phyloP scores from a whole-genome alignment of 495 filamentous ascomycete genomes.

The Neurospora sp. region DNA sequence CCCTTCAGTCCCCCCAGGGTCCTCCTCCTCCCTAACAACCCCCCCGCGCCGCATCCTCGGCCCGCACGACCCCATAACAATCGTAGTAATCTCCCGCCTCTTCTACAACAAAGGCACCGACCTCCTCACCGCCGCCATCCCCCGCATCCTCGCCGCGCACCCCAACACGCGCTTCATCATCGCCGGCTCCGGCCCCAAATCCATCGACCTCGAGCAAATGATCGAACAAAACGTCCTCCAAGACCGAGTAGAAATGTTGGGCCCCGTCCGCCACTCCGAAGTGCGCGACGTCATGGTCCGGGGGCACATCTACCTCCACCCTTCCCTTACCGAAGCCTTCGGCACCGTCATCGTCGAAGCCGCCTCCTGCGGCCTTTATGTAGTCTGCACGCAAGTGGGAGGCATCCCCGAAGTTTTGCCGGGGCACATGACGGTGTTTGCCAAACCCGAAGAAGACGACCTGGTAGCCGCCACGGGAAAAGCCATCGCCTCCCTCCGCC shows the following conservation, averaged over 20 bases:
- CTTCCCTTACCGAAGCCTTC: slow-evolving; percentile 90
- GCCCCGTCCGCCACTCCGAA: slow-evolving; percentile 87
- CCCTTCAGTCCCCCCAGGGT: too few relatives aligned
- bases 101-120: slow-evolving; percentile 99
- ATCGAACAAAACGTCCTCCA: slow-evolving; percentile 92
- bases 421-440: slow-evolving; percentile 87
- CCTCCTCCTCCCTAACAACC: neutral
- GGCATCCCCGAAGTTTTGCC: slow-evolving; percentile 95
- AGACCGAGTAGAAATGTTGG: slow-evolving; percentile 84
- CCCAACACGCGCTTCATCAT: slow-evolving; percentile 96
- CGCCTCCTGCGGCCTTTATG: slow-evolving; percentile 87
- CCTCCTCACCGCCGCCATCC: slow-evolving; percentile 86
- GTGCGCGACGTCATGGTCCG: slow-evolving; percentile 98
- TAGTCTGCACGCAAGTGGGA: slow-evolving; percentile 92
- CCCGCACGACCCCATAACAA: slow-evolving; percentile 81
- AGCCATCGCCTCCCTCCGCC: slow-evolving; percentile 71
- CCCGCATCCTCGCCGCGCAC: slow-evolving; percentile 77
- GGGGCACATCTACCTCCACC: slow-evolving; percentile 94
- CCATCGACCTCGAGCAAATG: slow-evolving; percentile 97
- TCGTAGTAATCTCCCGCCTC: slow-evolving; percentile 91
- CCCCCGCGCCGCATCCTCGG: slow-evolving; percentile 41
- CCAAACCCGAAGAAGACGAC: slow-evolving; percentile 87
- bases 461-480: slow-evolving; percentile 70
- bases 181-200: slow-evolving; percentile 87
- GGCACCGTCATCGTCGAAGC: slow-evolving; percentile 97